These are phyloP conservation scores for Haberlea rhodopensis DNA, from an alignment of 257 asterid species.

Conservation along the genomic window DNA sequence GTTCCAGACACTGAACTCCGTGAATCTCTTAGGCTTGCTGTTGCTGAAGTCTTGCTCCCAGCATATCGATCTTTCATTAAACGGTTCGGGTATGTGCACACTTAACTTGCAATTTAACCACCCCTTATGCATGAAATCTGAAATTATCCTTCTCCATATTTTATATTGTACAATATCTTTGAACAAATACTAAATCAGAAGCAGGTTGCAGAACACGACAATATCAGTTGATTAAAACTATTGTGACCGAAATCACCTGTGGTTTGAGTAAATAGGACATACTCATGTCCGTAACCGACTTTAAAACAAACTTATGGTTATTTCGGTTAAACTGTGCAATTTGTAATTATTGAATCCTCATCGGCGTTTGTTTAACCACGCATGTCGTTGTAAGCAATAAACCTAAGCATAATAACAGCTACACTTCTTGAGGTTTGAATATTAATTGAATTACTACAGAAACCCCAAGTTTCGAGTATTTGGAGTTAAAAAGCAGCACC, in stretches of 20 bases:
- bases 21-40: constrained; percentile 93
- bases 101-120: not conserved
- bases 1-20: constrained; percentile 96
- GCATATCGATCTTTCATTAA: constrained; percentile 94
- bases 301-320: not conserved
- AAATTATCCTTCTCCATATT: constrained; percentile 2
- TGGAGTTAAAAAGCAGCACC: not conserved
- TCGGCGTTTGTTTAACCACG: not conserved
- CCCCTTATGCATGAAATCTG: not conserved
- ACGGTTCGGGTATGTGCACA: constrained; percentile 73
- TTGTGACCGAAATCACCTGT: not conserved
- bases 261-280: not conserved
- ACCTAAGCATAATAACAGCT: not conserved
- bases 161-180: not conserved
- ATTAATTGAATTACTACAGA: not conserved
- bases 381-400: not conserved
- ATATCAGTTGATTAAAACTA: not conserved
- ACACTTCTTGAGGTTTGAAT: not conserved
- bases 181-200: not conserved
- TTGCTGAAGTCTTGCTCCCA: constrained; percentile 92
- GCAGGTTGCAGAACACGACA: not conserved
- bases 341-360: not conserved
- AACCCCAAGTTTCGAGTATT: not conserved
- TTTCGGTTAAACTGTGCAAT: not conserved
- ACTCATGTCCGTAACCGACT: not conserved